Evolutionary conservation across 108 stramenopile species (phyloP).

Genomic region (Skeletonema grethae): DNA sequence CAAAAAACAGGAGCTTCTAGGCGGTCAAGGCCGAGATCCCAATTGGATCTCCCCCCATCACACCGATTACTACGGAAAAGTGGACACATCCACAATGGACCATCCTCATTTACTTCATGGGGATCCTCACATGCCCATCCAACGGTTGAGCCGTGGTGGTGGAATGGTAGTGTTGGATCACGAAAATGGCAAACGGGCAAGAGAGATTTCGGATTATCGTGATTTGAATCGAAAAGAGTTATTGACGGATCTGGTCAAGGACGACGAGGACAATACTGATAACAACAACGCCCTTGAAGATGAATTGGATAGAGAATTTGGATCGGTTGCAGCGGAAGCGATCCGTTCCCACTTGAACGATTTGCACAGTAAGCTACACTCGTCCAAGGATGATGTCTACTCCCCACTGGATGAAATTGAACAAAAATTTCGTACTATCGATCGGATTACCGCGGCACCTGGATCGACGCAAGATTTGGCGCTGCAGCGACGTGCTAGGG

Average conservation of each 20-base stretch:
- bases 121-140: slow-evolving; percentile 49
- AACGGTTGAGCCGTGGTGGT: slow-evolving; percentile 12
- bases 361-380: not conserved
- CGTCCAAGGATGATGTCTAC: not conserved
- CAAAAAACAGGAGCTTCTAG: not conserved
- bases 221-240: not conserved
- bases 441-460: slow-evolving; percentile 64
- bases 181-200: slow-evolving; percentile 8
- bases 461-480: slow-evolving; percentile 83
- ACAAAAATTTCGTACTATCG: slow-evolving; percentile 58
- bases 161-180: slow-evolving; percentile 22
- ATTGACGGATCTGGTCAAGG: slow-evolving; percentile 7
- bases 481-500: slow-evolving; percentile 50
- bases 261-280: not conserved
- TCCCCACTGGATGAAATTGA: slow-evolving; percentile 55
- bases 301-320: slow-evolving; percentile 37
- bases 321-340: slow-evolving; percentile 41
- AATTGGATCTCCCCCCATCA: slow-evolving; percentile 49
- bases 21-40: slow-evolving; percentile 12
- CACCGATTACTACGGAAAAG: slow-evolving; percentile 39
- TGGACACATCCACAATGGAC: slow-evolving; percentile 31
- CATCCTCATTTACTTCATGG: slow-evolving; percentile 39
- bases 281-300: slow-evolving; percentile 13
- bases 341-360: slow-evolving; percentile 30
- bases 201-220: slow-evolving; percentile 24